A percentile compares a stretch with the other conserved stretches of the same genome.
phyloP scores from a whole-genome alignment of 192 early-diverging fungal genomes.

The Coemansia nantahalensis region DNA sequence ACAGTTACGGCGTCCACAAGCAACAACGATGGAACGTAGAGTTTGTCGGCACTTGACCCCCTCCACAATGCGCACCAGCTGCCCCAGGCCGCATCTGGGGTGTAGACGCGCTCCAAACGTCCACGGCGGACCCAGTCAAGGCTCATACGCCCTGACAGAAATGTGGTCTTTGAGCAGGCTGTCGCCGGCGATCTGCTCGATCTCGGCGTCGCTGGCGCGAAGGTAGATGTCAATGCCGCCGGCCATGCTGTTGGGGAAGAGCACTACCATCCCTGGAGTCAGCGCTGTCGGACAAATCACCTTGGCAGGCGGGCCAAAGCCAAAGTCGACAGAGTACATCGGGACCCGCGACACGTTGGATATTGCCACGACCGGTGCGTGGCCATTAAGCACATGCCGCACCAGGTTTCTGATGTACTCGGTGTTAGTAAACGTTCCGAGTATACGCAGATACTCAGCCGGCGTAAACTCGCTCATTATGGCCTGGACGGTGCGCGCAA shows the following conservation, averaged over 20 bases:
- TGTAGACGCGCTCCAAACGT: too few species aligned
- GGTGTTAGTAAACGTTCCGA: not conserved
- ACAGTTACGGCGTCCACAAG: too few species aligned
- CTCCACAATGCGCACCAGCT: too few species aligned
- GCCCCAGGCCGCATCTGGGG: too few species aligned
- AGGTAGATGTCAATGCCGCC: slow-evolving; percentile 22
- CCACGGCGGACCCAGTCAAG: too few species aligned
- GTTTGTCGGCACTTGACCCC: too few species aligned
- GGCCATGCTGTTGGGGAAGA: not conserved
- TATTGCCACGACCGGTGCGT: slow-evolving; percentile 3
- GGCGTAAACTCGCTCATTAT: slow-evolving; percentile 2
- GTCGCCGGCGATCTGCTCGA: not conserved
- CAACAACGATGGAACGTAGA: too few species aligned
- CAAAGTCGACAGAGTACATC: slow-evolving; percentile 22
- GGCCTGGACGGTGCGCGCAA: slow-evolving; percentile 6
- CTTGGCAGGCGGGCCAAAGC: slow-evolving; percentile 14
- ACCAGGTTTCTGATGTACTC: not conserved
- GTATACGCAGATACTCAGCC: slow-evolving; percentile 12
- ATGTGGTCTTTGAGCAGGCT: slow-evolving; percentile 17
- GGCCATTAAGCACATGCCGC: slow-evolving; percentile 2
- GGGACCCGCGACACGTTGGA: slow-evolving; percentile 15
- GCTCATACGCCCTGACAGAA: not conserved
- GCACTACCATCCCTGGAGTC: slow-evolving; percentile 6
- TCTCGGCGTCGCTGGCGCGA: not conserved
- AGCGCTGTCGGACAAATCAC: slow-evolving; percentile 1